A percentile compares a stretch with the other conserved stretches of the same genome.
Evolutionary conservation across 768 basidiomycete genomes (phyloP).

Genomic region (Lanmaoa pseudosensibilis): DNA sequence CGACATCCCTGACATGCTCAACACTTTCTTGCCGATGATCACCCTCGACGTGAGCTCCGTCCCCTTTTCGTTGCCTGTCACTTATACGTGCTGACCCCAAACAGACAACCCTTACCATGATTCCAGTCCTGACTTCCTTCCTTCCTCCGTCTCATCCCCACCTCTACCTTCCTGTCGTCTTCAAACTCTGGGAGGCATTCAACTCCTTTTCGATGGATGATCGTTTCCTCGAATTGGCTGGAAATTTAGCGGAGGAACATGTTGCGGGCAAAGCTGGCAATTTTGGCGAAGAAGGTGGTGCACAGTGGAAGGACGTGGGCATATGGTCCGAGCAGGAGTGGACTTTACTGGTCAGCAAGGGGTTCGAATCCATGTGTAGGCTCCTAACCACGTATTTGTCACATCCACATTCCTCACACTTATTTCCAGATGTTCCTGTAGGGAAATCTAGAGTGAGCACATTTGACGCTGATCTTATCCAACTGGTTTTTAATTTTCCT

Average conservation of each 20-base stretch:
- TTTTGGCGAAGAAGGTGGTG: slow-evolving; percentile 53
- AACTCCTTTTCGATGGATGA: slow-evolving; percentile 76
- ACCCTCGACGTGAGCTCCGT: slow-evolving; percentile 61
- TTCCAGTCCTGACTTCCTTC: slow-evolving; percentile 77
- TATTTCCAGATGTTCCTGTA: slow-evolving; percentile 41
- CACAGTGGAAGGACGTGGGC: slow-evolving; percentile 79
- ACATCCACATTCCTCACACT: slow-evolving; percentile 40
- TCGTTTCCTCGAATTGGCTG: slow-evolving; percentile 68
- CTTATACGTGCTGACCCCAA: slow-evolving; percentile 6
- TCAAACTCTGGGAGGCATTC: slow-evolving; percentile 77
- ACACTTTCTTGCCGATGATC: slow-evolving; percentile 65
- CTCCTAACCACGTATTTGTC: neutral
- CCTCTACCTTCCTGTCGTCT: slow-evolving; percentile 68
- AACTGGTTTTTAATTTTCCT: neutral
- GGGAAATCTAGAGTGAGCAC: slow-evolving; percentile 59
- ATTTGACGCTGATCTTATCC: neutral
- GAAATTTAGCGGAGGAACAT: slow-evolving; percentile 70
- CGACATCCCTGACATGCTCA: slow-evolving; percentile 71
- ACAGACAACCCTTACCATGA: slow-evolving; percentile 67
- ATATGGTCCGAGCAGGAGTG: slow-evolving; percentile 88
- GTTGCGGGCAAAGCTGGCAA: slow-evolving; percentile 59
- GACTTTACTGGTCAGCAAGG: slow-evolving; percentile 79
- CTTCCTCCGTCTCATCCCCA: slow-evolving; percentile 66
- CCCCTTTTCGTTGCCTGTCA: neutral
- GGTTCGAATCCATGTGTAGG: slow-evolving; percentile 75